Evolutionary conservation across 345 rosid species (phyloP).

Genomic region (Xanthoceras sorbifolium): DNA sequence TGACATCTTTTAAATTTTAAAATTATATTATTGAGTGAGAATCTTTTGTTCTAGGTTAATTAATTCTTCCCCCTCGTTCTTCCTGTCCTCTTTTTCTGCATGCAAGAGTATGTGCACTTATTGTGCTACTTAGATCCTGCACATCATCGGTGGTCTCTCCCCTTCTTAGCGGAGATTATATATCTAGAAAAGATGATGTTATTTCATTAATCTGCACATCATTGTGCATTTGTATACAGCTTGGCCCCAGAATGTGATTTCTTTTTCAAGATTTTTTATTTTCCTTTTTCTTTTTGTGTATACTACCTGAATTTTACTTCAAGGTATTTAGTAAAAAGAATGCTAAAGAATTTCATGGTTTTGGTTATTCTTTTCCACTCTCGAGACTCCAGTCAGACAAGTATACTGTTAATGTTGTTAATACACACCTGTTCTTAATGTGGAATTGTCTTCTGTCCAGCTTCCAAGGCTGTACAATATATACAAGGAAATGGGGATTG

Average conservation of each 20-base stretch:
- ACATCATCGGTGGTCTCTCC: not conserved
- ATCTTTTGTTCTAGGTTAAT: not conserved
- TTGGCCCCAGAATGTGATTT: not conserved
- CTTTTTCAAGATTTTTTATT: not conserved
- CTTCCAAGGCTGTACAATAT: constrained; percentile 93
- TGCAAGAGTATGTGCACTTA: not conserved
- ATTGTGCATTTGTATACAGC: not conserved
- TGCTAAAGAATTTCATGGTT: not conserved
- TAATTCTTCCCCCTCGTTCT: not conserved
- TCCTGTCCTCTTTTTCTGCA: not conserved
- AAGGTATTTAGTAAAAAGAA: not conserved
- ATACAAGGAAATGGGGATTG: constrained; percentile 99
- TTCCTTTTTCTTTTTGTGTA: not conserved
- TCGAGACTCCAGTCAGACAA: not conserved
- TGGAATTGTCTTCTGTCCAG: constrained; percentile 38
- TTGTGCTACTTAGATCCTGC: not conserved
- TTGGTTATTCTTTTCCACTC: not conserved
- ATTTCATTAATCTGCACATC: not conserved
- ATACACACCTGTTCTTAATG: not conserved
- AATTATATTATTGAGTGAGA: not conserved
- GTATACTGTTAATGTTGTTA: not conserved
- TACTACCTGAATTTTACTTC: not conserved
- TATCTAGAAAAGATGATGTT: not conserved
- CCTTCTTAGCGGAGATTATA: not conserved
- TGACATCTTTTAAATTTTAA: not conserved